phyloP scores from a whole-genome alignment of 371 early-diverging fungal genomes.

The Parasitella parasitica region DNA sequence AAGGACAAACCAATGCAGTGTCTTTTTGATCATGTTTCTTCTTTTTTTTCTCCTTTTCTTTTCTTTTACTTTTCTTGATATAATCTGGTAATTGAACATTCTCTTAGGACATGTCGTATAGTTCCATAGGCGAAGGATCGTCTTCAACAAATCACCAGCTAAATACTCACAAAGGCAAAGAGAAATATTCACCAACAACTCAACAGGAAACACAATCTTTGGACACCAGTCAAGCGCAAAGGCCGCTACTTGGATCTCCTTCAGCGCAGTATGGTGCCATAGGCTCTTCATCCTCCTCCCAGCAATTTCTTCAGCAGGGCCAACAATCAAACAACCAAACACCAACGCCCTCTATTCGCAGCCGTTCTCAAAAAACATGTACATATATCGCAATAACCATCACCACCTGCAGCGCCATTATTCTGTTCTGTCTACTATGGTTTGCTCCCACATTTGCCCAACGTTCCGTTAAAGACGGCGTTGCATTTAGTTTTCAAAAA shows the following conservation, averaged over 20 bases:
- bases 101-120: background rate
- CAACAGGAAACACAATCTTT: background rate
- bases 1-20: background rate
- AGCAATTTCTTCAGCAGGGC: background rate
- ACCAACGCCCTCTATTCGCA: background rate
- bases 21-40: background rate
- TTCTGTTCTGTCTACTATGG: conserved; percentile 21
- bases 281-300: background rate
- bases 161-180: conserved; percentile 4
- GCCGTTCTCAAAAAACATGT: conserved; percentile 8
- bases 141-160: background rate
- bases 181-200: conserved; percentile 3
- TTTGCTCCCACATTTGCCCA: conserved; percentile 51
- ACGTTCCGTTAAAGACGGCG: conserved; percentile 34
- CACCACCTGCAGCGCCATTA: conserved; percentile 1
- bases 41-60: background rate
- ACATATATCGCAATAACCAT: conserved; percentile 14
- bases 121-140: conserved; percentile 5
- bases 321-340: background rate
- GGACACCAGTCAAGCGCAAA: background rate
- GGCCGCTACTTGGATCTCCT: background rate
- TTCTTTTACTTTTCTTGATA: too few species aligned
- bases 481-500: conserved; percentile 30
- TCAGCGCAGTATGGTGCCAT: background rate
- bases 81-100: background rate